A percentile compares a stretch with the other conserved stretches of the same genome.
These are phyloP conservation scores for Pseudotsuga menziesii DNA, from an alignment of 75 land plant genomes.

Conservation along the genomic window DNA sequence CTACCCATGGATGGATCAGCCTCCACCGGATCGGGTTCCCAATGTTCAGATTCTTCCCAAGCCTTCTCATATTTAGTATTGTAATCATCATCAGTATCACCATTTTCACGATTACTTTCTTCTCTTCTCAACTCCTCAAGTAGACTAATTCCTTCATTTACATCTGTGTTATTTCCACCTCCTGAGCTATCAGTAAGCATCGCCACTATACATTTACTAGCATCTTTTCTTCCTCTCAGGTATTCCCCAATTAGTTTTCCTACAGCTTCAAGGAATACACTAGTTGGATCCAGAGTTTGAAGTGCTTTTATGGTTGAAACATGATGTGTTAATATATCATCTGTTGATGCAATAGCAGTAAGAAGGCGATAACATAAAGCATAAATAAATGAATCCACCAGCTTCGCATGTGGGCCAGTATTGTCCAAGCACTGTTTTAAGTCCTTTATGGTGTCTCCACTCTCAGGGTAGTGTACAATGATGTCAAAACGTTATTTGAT, in stretches of 20 bases:
- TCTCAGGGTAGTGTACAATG: neutral
- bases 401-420: conserved; percentile 90
- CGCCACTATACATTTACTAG: conserved; percentile 93
- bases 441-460: conserved; percentile 90
- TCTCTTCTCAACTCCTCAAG: conserved; percentile 95
- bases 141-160: conserved; percentile 79
- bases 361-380: conserved; percentile 80
- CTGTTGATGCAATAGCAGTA: conserved; percentile 97
- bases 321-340: conserved; percentile 93
- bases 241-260: conserved; percentile 96
- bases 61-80: conserved; percentile 87
- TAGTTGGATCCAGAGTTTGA: conserved; percentile 87
- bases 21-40: conserved; percentile 99
- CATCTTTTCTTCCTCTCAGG: conserved; percentile 89
- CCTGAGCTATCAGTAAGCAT: conserved; percentile 93
- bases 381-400: conserved; percentile 90
- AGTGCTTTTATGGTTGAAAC: conserved; percentile 96
- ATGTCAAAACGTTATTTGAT: too few relatives aligned
- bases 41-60: conserved; percentile 81
- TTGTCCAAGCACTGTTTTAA: conserved; percentile 85
- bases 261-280: conserved; percentile 92
- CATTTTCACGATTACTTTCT: conserved; percentile 67
- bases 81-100: conserved; percentile 71
- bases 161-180: conserved; percentile 55
- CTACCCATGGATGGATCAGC: conserved; percentile 86